A percentile compares a stretch with the other conserved stretches of the same genome.
These are phyloP conservation scores for Otatea glauca DNA, from an alignment of 176 grass and related monocot species.

Conservation along the genomic window DNA sequence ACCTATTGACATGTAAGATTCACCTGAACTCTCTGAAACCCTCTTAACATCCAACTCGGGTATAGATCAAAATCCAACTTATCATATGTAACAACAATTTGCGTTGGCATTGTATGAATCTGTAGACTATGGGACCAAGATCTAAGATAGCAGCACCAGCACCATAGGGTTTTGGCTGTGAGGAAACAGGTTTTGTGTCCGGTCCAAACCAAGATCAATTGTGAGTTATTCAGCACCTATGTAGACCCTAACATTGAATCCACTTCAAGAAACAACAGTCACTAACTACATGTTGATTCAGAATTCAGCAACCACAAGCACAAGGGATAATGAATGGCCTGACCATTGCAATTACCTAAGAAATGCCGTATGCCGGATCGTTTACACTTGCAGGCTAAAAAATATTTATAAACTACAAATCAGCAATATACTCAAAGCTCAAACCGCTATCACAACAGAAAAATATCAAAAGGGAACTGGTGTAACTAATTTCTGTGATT, in stretches of 20 bases:
- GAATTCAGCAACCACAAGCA: background rate
- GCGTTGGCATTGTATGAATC: background rate
- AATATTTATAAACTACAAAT: background rate
- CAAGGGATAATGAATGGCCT: background rate
- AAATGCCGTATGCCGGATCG: background rate
- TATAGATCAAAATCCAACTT: background rate
- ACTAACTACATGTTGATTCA: background rate
- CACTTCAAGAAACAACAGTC: background rate
- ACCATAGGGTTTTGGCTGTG: background rate
- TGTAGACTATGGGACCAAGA: background rate
- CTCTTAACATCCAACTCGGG: background rate
- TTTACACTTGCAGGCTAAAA: background rate
- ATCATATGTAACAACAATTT: background rate
- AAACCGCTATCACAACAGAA: background rate
- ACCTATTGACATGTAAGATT: background rate
- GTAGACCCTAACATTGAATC: background rate
- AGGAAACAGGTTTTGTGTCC: background rate
- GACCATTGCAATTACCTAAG: conserved; percentile 8
- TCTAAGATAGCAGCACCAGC: background rate
- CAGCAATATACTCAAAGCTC: background rate
- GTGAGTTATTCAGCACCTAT: background rate
- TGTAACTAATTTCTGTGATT: background rate
- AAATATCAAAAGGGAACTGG: background rate
- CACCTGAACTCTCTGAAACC: background rate
- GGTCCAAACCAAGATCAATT: background rate